Evolutionary conservation across 148 eudicot species (phyloP).

Genomic region (Rheum nobile): DNA sequence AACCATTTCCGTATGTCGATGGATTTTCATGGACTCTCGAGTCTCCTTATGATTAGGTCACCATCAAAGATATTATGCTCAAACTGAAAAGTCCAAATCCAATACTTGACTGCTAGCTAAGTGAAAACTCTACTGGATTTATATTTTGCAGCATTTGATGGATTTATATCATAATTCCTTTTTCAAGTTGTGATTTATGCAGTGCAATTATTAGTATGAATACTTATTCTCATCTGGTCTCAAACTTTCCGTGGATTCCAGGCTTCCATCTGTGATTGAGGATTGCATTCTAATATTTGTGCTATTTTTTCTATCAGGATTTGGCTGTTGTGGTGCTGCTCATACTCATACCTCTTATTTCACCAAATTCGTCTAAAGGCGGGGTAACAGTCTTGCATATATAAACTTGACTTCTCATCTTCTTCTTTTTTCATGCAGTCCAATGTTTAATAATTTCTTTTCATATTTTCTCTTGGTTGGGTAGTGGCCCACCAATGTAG

Average conservation of each 20-base stretch:
- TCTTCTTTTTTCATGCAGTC: background rate
- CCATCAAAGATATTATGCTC: background rate
- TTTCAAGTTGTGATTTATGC: background rate
- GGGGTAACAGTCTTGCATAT: conserved; percentile 55
- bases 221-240: background rate
- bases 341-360: conserved; percentile 93
- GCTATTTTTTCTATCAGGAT: conserved; percentile 46
- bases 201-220: background rate
- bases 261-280: background rate
- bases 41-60: background rate
- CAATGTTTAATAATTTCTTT: background rate
- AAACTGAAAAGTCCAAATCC: background rate
- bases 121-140: background rate
- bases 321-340: conserved; percentile 96
- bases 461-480: background rate
- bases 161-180: background rate
- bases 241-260: background rate
- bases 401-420: background rate
- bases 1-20: background rate
- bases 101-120: background rate
- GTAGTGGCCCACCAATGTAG: background rate
- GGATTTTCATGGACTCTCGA: background rate
- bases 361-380: conserved; percentile 99
- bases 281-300: background rate
- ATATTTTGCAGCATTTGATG: background rate